Evolutionary conservation across 2,329 filamentous ascomycete genomes (phyloP).

Genomic region (Pyricularia grisea): DNA sequence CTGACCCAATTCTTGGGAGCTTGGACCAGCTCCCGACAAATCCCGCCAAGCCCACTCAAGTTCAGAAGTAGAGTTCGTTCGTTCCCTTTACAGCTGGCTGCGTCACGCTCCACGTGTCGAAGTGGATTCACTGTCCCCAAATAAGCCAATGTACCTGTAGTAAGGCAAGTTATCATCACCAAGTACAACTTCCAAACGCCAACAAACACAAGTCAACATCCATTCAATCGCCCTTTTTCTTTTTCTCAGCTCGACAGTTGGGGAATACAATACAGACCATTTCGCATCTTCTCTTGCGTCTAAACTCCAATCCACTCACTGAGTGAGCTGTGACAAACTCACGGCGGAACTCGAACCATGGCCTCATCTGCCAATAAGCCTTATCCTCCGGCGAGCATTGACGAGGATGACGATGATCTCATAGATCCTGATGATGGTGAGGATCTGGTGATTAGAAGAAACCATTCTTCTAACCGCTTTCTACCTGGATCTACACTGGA

Average conservation of each 20-base stretch:
- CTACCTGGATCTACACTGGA: neutral
- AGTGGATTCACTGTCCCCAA: neutral
- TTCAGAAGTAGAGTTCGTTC: neutral
- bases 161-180: neutral
- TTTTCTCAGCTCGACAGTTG: neutral
- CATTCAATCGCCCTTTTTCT: neutral
- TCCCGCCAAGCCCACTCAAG: neutral
- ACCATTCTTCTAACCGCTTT: neutral
- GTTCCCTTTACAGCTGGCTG: neutral
- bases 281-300: neutral
- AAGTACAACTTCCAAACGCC: neutral
- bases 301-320: neutral
- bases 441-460: conserved; percentile 10
- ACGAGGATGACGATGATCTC: conserved; percentile 51
- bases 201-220: no score
- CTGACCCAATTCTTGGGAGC: neutral
- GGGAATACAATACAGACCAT: neutral
- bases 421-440: conserved; percentile 74
- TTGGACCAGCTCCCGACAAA: neutral
- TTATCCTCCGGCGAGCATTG: conserved; percentile 50
- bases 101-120: neutral
- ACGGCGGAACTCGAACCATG: neutral
- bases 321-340: neutral
- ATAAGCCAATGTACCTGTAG: neutral
- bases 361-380: conserved; percentile 28